Base-by-base conservation (phyloP, 331 rosid genomes). In the Cydonia oblonga region DNA sequence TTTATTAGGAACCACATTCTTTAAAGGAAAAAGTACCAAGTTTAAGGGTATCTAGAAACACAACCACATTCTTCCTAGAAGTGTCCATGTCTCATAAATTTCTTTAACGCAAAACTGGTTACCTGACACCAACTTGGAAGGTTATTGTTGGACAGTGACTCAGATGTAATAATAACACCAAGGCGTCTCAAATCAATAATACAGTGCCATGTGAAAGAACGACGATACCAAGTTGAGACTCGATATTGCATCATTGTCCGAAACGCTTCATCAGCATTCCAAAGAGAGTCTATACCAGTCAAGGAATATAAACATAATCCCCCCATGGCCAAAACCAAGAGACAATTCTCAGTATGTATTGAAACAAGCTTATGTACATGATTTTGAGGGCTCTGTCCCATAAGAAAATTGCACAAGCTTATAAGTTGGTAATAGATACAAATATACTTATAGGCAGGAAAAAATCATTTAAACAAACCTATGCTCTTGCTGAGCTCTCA, bases 401-500 rank as follows among this genome's bases (percentile, higher is more conserved):
- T 46, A 30, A 28, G 69, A 60, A 56, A 69, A 83, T 76, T 76
- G 75, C 57, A 83, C 54, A 70, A 82, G 66, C 68, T 40, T 44
- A 59, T 23, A 46, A 76, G 71, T 70, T 42, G 42, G 29, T 23
- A 24, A 38, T 52, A 76, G 20, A 71, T 68, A 72, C 74, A 81
- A 53, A 13, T 57, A 68, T 0, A 71, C 72, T 15, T 58, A 70
- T 32, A 11, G 9, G 52, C 16, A 52, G 42, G 40, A 22, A 56
- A 56, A 12, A 76, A 70, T 53, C 57, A 32, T 79, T 54, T 65
- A 73, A 59, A 73, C 76, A 53, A 2, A 68, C 59, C 44, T 72
- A 71, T 60, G 32, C 70, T 86, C 78, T 85, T 26, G 81, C 71
- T 30, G 65, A 84, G 83, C 64, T 82, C 71, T 73, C 84, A 75